A percentile compares a stretch with the other conserved stretches of the same genome.
These are phyloP conservation scores for Russula sp. DNA, from an alignment of 768 basidiomycete species.

Conservation along the genomic window DNA sequence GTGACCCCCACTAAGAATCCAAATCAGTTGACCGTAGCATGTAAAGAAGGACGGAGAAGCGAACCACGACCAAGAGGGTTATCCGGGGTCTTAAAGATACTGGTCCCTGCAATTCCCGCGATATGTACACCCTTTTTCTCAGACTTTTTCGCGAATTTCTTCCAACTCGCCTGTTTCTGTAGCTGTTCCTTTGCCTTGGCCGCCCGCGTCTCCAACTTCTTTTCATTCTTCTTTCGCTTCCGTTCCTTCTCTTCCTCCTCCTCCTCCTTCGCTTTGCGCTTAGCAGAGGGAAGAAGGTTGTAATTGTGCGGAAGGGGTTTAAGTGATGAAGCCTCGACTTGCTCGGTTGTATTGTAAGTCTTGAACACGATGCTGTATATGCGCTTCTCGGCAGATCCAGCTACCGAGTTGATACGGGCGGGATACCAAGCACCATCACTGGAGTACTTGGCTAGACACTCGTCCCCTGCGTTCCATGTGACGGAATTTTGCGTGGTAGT, in stretches of 20 bases:
- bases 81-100: constrained; percentile 93
- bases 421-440: constrained; percentile 85
- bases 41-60: constrained; percentile 35
- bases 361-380: constrained; percentile 90
- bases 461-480: constrained; percentile 77
- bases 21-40: constrained; percentile 1
- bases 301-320: constrained; percentile 65
- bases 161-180: constrained; percentile 83
- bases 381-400: constrained; percentile 75
- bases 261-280: constrained; percentile 73
- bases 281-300: constrained; percentile 45
- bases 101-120: constrained; percentile 82
- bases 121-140: constrained; percentile 92
- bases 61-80: constrained; percentile 83
- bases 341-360: constrained; percentile 88
- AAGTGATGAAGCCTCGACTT: constrained; percentile 67
- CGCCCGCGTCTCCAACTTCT: constrained; percentile 80
- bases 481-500: constrained; percentile 47
- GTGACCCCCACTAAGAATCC: constrained; percentile 21
- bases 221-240: constrained; percentile 96
- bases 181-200: constrained; percentile 87
- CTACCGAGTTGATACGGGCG: constrained; percentile 80
- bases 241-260: constrained; percentile 85
- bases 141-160: constrained; percentile 92
- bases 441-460: constrained; percentile 83